Conservation (phyloP, 495 filamentous ascomycete genomes). For the Echria macrotheca region DNA sequence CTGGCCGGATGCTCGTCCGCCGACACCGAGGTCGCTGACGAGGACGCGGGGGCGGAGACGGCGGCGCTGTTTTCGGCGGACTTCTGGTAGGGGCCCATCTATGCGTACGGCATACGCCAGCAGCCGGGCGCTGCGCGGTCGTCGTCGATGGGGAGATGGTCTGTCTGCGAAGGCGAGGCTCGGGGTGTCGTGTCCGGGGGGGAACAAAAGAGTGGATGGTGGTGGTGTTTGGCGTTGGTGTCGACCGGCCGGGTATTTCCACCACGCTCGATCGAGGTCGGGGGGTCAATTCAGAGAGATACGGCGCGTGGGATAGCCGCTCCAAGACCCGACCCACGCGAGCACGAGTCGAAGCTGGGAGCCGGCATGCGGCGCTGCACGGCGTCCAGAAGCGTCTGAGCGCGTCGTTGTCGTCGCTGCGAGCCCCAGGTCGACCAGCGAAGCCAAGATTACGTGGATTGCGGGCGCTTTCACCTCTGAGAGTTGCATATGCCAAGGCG, state of each 20-base stretch:
- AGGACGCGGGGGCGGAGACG: constrained; percentile 16
- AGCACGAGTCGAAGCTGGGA: too few relatives aligned
- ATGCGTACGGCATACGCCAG: constrained; percentile 17
- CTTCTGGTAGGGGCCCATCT: constrained; percentile 35
- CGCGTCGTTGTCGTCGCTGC: not conserved
- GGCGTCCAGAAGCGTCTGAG: too few relatives aligned
- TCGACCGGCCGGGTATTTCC: constrained; percentile 3
- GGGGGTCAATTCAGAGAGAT: not conserved
- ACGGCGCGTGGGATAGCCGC: constrained; percentile 12
- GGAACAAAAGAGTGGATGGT: not conserved
- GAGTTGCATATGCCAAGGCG: constrained; percentile 38
- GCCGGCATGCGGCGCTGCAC: too few relatives aligned
- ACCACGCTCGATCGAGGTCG: constrained; percentile 1
- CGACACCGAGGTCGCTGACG: constrained; percentile 15
- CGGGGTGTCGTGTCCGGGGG: constrained; percentile 1
- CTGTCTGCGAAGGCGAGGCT: not conserved
- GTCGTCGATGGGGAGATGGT: constrained; percentile 7
- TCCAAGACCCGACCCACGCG: constrained; percentile 15
- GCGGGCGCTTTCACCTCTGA: constrained; percentile 20
- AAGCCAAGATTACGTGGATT: constrained; percentile 31
- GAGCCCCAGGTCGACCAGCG: not conserved
- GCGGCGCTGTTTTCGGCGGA: constrained; percentile 28
- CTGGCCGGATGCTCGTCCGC: constrained; percentile 31
- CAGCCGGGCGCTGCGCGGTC: constrained; percentile 9
- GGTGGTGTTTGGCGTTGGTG: not conserved